Evolutionary conservation across 305 asterid species (phyloP), one percentile per base, ranked within the genome.

Genomic region (Rubia peregrina): DNA sequence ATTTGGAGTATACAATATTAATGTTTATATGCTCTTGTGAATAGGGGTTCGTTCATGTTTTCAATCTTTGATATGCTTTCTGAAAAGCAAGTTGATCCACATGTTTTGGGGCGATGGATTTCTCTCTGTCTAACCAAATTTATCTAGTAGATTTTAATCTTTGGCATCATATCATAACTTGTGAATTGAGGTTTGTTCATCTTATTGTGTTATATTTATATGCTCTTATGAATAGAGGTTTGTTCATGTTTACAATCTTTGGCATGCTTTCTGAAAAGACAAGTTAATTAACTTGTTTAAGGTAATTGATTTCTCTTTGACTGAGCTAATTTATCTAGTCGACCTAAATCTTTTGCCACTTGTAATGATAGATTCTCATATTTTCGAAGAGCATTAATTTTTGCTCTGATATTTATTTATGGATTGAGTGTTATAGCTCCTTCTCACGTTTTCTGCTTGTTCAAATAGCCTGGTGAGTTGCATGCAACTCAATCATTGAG

Each of bases 401-500:
- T 64, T 17, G 44, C 5, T 0, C 11, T 42, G 13, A 36, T 10
- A 17, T 53, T 16, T 61, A 44, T 13, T 22, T 4, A 16, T 43
- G 11, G 26, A 42, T 26, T 30, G 26, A 60, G 66, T 24, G 4
- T 61, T 8, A 24, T 36, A 7, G 1, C n/a, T 71, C 16, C 38
- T 49, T 43, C 53, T 61, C 60, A 44, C 64, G 77, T 75, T 41
- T 53, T 78, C 13, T 67, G 30, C 70, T 71, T 86, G 73, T 59
- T 56, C 11, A 67, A 81, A 74, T 79, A 85, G 89, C 76, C 72
- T 19, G 80, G 77, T 68, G 86, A 84, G 71, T 78, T 77, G 40
- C 78, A 83, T 83, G 69, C 80, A 65, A 80, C 85, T 26, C 73
- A 38, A 43, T 40, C 67, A 75, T 71, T 79, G 68, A 40, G 53